phyloP scores from a whole-genome alignment of 345 rosid genomes.

The Isatis tinctoria region DNA sequence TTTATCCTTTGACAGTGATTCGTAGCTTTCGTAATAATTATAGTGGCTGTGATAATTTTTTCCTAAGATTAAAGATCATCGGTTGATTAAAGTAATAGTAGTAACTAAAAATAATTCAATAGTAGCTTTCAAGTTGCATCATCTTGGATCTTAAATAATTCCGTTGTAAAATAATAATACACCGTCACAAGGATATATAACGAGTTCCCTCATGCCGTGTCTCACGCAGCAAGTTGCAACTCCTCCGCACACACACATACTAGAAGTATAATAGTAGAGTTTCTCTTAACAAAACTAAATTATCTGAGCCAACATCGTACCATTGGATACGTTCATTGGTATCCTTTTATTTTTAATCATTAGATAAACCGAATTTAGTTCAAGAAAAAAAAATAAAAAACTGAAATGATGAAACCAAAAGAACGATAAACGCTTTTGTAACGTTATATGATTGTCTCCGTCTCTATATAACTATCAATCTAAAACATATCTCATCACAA shows the following conservation, averaged over 20 bases:
- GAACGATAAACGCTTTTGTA: too few relatives aligned
- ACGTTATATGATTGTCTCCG: background rate
- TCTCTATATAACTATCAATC: background rate
- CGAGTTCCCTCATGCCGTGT: constrained; percentile 29
- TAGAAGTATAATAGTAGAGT: background rate
- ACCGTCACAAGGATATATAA: constrained; percentile 7
- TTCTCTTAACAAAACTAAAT: background rate
- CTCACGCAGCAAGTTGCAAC: constrained; percentile 28
- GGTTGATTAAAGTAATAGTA: background rate
- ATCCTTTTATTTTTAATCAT: background rate
- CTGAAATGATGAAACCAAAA: background rate
- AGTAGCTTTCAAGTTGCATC: constrained; percentile 20
- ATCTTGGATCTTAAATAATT: constrained; percentile 8
- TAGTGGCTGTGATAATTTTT: background rate
- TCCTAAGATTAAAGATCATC: background rate
- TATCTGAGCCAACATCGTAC: background rate
- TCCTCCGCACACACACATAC: background rate
- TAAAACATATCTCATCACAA: background rate
- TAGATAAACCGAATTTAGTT: background rate
- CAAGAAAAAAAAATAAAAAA: background rate
- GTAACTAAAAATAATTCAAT: constrained; percentile 11
- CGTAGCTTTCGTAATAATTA: background rate
- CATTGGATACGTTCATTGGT: background rate
- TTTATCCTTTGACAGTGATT: constrained; percentile 16
- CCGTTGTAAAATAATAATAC: constrained; percentile 1